Percentiles rank a stretch among this genome's conserved stretches.
Conservation (phyloP, 176 grass and related monocot genomes). For the Coix lacrymajobi region DNA sequence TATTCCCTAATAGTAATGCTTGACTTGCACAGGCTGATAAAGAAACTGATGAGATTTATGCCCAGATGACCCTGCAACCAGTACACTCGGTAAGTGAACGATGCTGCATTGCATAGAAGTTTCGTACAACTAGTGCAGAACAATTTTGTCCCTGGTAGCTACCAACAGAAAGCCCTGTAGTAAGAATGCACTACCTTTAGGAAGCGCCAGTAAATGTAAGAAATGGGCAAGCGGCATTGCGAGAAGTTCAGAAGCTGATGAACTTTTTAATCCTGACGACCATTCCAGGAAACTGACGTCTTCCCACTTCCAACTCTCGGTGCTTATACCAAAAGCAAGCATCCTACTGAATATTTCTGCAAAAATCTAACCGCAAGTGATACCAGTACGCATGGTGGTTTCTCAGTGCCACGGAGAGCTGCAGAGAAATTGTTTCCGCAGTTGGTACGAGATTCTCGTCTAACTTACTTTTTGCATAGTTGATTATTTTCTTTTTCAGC, state of each 20-base stretch:
- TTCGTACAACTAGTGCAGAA: background rate
- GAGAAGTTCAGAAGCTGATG: background rate
- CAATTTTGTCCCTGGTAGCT: background rate
- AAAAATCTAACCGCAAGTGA: conserved; percentile 94
- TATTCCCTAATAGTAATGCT: background rate
- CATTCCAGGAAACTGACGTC: conserved; percentile 85
- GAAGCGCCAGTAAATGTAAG: background rate
- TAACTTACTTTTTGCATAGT: background rate
- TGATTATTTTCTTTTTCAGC: background rate
- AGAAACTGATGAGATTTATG: conserved; percentile 95
- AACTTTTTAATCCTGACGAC: background rate
- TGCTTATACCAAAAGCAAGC: conserved; percentile 69
- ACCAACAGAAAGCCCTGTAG: background rate
- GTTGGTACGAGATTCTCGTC: conserved; percentile 37
- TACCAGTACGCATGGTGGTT: conserved; percentile 96
- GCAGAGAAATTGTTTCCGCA: conserved; percentile 98
- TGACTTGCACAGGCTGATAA: conserved; percentile 68
- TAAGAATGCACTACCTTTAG: background rate
- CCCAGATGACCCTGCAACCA: conserved; percentile 95
- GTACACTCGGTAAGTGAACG: conserved; percentile 67
- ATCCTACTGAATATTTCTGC: conserved; percentile 90
- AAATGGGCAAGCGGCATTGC: background rate
- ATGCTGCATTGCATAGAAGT: conserved; percentile 1
- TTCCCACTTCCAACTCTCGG: conserved; percentile 83
- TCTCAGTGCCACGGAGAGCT: conserved; percentile 86